These are phyloP conservation scores for Kluyveromyces marxianus DNA, from an alignment of 1,139 yeast genomes.

Conservation along the genomic window DNA sequence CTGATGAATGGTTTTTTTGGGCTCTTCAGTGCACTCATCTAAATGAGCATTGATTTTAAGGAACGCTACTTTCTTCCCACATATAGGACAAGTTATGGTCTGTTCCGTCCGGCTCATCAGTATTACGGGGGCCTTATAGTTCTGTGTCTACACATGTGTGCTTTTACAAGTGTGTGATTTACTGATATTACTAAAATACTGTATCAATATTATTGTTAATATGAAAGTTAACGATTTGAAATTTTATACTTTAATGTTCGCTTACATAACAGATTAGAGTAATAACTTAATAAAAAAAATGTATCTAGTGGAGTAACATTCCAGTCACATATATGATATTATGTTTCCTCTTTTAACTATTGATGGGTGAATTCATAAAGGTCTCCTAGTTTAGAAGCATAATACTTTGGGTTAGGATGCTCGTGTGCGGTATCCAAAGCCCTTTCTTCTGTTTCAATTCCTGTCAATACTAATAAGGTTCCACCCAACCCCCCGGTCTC, in stretches of 20 bases:
- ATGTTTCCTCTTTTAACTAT: no score
- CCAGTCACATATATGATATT: no score
- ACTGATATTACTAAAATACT: no score
- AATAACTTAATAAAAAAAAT: no score
- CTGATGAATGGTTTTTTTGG: slow-evolving; percentile 9
- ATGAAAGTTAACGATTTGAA: no score
- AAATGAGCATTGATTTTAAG: slow-evolving; percentile 24
- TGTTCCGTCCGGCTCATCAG: slow-evolving; percentile 14
- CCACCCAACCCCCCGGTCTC: slow-evolving; percentile 71
- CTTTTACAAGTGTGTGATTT: not conserved
- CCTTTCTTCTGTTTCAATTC: slow-evolving; percentile 70
- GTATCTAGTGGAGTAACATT: no score
- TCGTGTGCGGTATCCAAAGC: slow-evolving; percentile 39
- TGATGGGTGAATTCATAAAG: slow-evolving; percentile 45
- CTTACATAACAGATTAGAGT: no score
- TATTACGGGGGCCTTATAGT: no score
- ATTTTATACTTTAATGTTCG: no score
- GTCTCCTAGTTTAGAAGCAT: slow-evolving; percentile 69
- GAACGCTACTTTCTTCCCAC: slow-evolving; percentile 21
- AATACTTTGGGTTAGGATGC: slow-evolving; percentile 54
- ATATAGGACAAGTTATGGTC: slow-evolving; percentile 27
- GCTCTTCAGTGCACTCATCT: slow-evolving; percentile 19
- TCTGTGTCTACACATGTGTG: no score
- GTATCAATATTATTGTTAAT: no score
- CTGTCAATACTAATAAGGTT: slow-evolving; percentile 81